Evolutionary conservation across 257 asterid species (phyloP).

Genomic region (Anisodus acutangulus): DNA sequence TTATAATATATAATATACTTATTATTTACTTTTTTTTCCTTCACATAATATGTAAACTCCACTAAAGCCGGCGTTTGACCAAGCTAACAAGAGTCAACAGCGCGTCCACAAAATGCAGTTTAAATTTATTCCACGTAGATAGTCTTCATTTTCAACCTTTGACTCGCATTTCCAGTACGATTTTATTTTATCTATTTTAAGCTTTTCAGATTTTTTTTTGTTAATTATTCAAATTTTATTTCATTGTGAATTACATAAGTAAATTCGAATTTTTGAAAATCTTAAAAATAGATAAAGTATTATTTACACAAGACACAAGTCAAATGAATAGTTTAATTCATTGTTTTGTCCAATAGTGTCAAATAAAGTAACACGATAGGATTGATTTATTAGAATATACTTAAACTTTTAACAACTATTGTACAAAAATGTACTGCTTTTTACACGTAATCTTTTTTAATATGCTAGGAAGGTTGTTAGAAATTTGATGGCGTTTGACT

Average conservation of each 20-base stretch:
- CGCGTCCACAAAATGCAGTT: background rate
- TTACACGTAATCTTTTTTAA: background rate
- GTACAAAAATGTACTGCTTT: background rate
- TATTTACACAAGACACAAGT: background rate
- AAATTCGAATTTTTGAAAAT: too few species aligned
- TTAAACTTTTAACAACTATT: too few species aligned
- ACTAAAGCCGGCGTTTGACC: background rate
- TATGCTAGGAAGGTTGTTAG: constrained; percentile 9
- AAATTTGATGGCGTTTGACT: background rate
- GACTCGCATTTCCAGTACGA: background rate
- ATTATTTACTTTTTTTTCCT: too few species aligned
- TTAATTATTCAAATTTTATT: background rate
- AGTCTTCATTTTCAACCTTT: background rate
- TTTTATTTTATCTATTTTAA: background rate
- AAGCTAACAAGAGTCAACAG: background rate
- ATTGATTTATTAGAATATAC: background rate
- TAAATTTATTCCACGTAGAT: background rate
- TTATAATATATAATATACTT: background rate
- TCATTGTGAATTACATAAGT: too few species aligned
- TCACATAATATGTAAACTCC: background rate
- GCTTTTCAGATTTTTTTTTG: background rate
- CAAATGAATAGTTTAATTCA: background rate
- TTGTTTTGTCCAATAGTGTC: background rate
- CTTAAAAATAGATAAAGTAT: too few species aligned
- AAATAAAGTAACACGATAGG: background rate